These are phyloP conservation scores for Fraxinus americana DNA, from an alignment of 257 asterid species.

Conservation along the genomic window DNA sequence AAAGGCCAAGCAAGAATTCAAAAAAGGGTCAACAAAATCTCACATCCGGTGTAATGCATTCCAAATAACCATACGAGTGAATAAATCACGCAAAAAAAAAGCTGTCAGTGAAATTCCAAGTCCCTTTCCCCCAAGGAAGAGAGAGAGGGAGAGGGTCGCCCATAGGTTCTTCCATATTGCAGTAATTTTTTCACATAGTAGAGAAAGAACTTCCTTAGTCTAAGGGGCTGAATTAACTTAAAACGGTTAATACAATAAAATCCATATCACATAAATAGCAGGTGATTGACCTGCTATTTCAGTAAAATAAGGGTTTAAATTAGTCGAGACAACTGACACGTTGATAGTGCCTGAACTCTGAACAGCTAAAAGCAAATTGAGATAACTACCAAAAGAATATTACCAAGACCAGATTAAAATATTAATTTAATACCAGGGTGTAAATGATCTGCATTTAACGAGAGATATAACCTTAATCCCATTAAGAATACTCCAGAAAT, in stretches of 20 bases:
- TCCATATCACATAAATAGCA: not conserved
- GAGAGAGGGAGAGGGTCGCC: not conserved
- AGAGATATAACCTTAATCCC: not conserved
- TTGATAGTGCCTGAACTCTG: not conserved
- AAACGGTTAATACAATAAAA: not conserved
- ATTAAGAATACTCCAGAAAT: not conserved
- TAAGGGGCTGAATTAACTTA: not conserved
- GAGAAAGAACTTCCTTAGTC: not conserved
- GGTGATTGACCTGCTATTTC: not conserved
- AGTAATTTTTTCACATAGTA: not conserved
- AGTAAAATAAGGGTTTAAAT: not conserved
- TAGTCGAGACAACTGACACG: not conserved
- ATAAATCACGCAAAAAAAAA: not conserved
- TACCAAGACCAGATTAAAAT: not conserved
- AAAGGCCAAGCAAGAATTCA: not conserved
- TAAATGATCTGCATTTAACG: not conserved
- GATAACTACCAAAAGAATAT: not conserved
- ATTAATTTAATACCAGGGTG: not conserved
- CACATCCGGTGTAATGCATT: not conserved
- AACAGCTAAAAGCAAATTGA: not conserved
- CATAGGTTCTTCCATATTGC: not conserved
- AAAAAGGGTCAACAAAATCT: not conserved
- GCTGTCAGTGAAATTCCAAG: not conserved
- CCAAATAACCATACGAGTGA: slow-evolving; percentile 7
- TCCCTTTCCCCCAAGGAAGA: not conserved